phyloP scores from a whole-genome alignment of 768 basidiomycete genomes.

The Hygrocybe punicea region DNA sequence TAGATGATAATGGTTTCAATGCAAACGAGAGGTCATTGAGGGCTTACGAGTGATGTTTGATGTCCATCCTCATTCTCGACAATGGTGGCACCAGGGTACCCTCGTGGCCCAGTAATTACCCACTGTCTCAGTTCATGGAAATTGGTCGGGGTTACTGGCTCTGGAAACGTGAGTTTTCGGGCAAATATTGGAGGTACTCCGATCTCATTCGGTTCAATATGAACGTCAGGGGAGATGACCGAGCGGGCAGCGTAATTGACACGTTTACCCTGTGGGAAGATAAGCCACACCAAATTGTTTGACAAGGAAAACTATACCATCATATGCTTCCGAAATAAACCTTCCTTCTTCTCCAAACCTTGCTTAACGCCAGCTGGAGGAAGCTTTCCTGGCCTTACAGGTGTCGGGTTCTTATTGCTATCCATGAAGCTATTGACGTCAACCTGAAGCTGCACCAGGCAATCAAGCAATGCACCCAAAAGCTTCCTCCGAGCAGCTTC shows the following conservation, averaged over 20 bases:
- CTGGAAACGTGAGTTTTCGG: conserved; percentile 92
- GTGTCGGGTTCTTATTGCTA: conserved; percentile 87
- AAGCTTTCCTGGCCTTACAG: conserved; percentile 80
- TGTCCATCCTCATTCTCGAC: conserved; percentile 95
- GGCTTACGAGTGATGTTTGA: conserved; percentile 72
- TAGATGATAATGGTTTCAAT: conserved; percentile 3
- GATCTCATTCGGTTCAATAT: conserved; percentile 98
- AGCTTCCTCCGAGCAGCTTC: conserved; percentile 50
- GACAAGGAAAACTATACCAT: conserved; percentile 58
- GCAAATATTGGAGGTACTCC: conserved; percentile 98
- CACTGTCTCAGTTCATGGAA: conserved; percentile 82
- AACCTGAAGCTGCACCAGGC: conserved; percentile 84
- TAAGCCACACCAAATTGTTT: neutral
- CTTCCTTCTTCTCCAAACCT: conserved; percentile 97
- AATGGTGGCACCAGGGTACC: conserved; percentile 89
- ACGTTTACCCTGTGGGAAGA: conserved; percentile 77
- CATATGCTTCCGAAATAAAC: conserved; percentile 97
- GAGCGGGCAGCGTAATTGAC: conserved; percentile 99
- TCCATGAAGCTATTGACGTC: conserved; percentile 98
- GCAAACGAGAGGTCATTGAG: neutral
- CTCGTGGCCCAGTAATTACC: conserved; percentile 86
- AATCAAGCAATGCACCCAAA: conserved; percentile 69
- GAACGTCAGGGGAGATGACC: conserved; percentile 99
- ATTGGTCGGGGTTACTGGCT: conserved; percentile 91
- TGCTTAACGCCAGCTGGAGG: conserved; percentile 96